phyloP scores from a whole-genome alignment of 2,329 filamentous ascomycete genomes.

The Aspergillus fischeri region DNA sequence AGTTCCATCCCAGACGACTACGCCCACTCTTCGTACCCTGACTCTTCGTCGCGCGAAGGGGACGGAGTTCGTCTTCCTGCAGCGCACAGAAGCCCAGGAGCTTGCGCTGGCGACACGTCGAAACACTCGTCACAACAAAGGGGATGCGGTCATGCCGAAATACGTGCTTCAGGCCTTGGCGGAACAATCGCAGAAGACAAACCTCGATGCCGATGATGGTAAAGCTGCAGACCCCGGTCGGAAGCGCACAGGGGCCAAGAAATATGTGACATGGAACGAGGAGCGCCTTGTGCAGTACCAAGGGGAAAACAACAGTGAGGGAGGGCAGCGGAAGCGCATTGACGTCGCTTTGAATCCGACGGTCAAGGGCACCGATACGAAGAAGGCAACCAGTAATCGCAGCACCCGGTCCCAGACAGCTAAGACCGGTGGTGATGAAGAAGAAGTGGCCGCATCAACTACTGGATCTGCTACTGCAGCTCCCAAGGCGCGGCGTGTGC shows the following conservation, averaged over 20 bases:
- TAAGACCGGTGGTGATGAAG: conserved; percentile 16
- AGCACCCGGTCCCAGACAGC: conserved; percentile 21
- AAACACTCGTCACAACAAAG: conserved; percentile 43
- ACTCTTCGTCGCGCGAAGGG: conserved; percentile 43
- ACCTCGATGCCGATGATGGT: conserved; percentile 6
- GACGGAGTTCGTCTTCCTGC: conserved; percentile 43
- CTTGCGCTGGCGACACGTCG: conserved; percentile 39
- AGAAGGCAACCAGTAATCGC: conserved; percentile 20
- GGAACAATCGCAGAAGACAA: conserved; percentile 9
- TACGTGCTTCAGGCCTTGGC: conserved; percentile 24
- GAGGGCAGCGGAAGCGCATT: conserved; percentile 11
- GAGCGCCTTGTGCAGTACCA: conserved; percentile 34
- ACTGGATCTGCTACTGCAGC: conserved; percentile 23
- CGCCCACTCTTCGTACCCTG: conserved; percentile 33
- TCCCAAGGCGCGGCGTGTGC: conserved; percentile 27
- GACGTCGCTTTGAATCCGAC: conserved; percentile 15
- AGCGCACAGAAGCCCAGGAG: conserved; percentile 40
- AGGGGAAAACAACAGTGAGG: conserved; percentile 19
- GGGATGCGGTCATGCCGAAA: conserved; percentile 33
- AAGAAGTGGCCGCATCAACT: conserved; percentile 14
- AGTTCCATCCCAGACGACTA: conserved; percentile 17
- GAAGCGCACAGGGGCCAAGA: conserved; percentile 15
- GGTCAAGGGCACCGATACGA: conserved; percentile 20
- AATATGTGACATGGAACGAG: conserved; percentile 38
- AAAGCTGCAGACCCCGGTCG: conserved; percentile 2